Evolutionary conservation across 2,329 filamentous ascomycete species (phyloP), one percentile per base, ranked within the genome.

Genomic region (Incumbomyces delicatus): DNA sequence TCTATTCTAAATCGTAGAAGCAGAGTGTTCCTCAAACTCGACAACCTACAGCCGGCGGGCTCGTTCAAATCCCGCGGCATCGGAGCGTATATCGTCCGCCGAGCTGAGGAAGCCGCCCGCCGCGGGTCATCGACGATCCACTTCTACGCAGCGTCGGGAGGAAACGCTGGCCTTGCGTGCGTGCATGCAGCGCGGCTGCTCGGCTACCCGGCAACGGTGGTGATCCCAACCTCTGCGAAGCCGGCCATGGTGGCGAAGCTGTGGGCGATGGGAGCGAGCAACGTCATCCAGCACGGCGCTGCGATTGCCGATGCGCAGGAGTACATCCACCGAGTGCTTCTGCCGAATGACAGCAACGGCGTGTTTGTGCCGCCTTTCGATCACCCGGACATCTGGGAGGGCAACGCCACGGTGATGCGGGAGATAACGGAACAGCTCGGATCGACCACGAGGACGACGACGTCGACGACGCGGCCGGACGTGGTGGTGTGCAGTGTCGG

Each of bases 151-250:
- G 84, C 82, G 11, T 85, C 80, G 2, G 87, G 85, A 49, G 87
- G 87, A 48, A 94, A 94, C 60, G 87, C 87, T 2, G 87, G 87
- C 1, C 77, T 94, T 3, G 87, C 87, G 1, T 87, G 84, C 58
- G 85, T 86, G 13, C 81, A 79, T 40, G 83, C 87, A 1, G 83
- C 86, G 11, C 69, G 71, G 18, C 71, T 76, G 2, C 73, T 92
- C 6, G 66, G 72, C 5, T 74, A 77, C 32, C 80, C 78, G 1
- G 81, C 79, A 61, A 90, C 86, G 4, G 83, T 94, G 50, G 83
- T 87, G 27, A 78, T 92, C 1, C 85, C 87, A 0, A 61, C 70
- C 7, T 71, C 69, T 6, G 85, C 84, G 0, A 78, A 81, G 29
- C 68, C 76, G 1, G 64, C 81, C 51, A 89, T 94, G 79, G 74